Evolutionary conservation across 352 stramenopile species (phyloP), one percentile per base, ranked within the genome.

Genomic region (Globisporangium nodosum): DNA sequence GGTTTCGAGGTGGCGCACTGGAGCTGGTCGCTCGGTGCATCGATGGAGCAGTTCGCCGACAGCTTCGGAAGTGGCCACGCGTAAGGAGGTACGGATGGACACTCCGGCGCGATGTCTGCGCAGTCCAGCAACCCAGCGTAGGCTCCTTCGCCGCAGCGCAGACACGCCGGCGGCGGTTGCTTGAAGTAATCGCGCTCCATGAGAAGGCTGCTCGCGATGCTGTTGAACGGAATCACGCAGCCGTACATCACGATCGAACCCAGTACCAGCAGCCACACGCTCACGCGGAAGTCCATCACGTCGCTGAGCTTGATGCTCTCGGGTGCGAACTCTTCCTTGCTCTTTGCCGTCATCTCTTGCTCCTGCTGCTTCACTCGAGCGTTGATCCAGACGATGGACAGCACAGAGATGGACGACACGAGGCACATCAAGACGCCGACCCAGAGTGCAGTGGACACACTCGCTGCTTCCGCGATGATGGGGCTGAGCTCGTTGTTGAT

Each of bases 141-240:
- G 4, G 74, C 65, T 15, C 78, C 82, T 31, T 78, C 58, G 47
- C 78, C 81, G 52, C 84, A 94, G 40, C 81, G 68, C 47, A 50
- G 52, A 31, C 84, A 94, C 39, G 52, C 46, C 7, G 54, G 16
- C 6, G 84, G 75, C 0, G 81, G 81, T 21, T 81, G 65, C 48
- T 88, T 87, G 69, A 90, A 92, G 49, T 90, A 97, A 58, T 97
- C 87, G 24, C 90, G 74, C 52, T 98, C 90, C 70, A 97, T 92
- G 12, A 98, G 66, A 37, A 98, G 74, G 55, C 86, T 95, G 60
- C 80, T 93, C 1, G 92, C 90, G 39, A 98, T 86, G 64, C 90
- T 97, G 65, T 98, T 98, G 60, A 97, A 98, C 27, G 93, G 92
- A 20, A 98, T 86, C 9, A 98, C 88, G 55, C 87, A 96, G 35